Evolutionary conservation across 305 asterid genomes (phyloP).

Genomic region (Fraxinus sp.): DNA sequence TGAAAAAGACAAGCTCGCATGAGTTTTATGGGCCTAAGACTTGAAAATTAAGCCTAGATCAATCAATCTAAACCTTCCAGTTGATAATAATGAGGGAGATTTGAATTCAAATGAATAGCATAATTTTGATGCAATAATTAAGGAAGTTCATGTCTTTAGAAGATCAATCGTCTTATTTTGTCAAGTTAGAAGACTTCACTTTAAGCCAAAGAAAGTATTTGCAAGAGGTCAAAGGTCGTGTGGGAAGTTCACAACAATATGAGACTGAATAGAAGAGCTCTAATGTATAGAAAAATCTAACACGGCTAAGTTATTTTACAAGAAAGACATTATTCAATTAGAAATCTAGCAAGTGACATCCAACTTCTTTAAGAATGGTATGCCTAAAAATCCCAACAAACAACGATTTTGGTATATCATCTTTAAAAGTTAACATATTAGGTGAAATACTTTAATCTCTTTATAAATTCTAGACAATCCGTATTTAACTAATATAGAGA

Average conservation of each 20-base stretch:
- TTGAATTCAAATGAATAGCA: too few species aligned
- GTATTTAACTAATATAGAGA: neutral
- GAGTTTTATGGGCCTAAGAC: neutral
- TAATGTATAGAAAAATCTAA: neutral
- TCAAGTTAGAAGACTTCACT: neutral
- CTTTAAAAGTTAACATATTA: neutral
- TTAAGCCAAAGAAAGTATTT: neutral
- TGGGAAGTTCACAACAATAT: neutral
- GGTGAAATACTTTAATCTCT: neutral
- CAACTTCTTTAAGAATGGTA: neutral
- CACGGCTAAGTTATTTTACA: neutral
- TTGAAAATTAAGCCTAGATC: neutral
- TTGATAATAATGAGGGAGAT: too few species aligned
- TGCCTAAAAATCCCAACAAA: too few species aligned
- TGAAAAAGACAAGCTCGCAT: too few species aligned
- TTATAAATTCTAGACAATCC: neutral
- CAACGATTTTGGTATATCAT: neutral
- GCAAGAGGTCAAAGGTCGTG: neutral
- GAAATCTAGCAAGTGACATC: neutral
- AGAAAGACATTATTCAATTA: too few species aligned
- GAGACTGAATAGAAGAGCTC: neutral
- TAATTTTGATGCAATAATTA: too few species aligned
- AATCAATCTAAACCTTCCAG: too few species aligned
- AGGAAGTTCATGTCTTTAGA: neutral
- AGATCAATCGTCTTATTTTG: neutral